Percentiles rank a stretch among this genome's conserved stretches.
phyloP scores from a whole-genome alignment of 768 basidiomycete genomes.

The Mycena crocata region DNA sequence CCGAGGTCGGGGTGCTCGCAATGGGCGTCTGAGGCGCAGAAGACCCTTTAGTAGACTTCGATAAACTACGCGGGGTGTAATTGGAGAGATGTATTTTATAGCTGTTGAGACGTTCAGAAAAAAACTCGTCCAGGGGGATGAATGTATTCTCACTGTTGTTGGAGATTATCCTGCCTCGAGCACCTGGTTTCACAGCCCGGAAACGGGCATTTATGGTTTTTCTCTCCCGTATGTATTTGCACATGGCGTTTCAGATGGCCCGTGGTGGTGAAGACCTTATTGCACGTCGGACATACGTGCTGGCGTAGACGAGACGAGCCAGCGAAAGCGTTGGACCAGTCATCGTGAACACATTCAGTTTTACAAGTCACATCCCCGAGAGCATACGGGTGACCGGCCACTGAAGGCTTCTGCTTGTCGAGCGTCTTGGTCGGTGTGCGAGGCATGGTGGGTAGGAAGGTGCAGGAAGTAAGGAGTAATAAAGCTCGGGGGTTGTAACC shows the following conservation, averaged over 20 bases:
- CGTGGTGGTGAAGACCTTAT: conserved; percentile 68
- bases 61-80: background rate
- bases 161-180: conserved; percentile 74
- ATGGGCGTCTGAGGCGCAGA: background rate
- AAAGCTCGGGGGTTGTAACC: too few relatives aligned
- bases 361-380: background rate
- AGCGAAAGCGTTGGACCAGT: background rate
- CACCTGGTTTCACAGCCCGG: conserved; percentile 78
- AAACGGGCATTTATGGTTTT: conserved; percentile 77
- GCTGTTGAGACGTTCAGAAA: background rate
- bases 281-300: conserved; percentile 60
- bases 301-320: background rate
- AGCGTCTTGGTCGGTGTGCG: background rate
- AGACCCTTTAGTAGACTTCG: background rate
- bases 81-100: conserved; percentile 9
- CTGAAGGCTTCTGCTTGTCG: background rate
- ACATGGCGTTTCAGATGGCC: conserved; percentile 75
- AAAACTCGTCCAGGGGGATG: background rate
- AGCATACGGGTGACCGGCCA: background rate
- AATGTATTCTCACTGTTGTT: conserved; percentile 28
- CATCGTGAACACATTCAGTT: background rate
- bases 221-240: conserved; percentile 75
- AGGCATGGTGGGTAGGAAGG: background rate
- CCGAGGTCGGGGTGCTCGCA: background rate
- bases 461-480: too few relatives aligned